A percentile compares a stretch with the other conserved stretches of the same genome.
phyloP scores from a whole-genome alignment of 108 stramenopile species.

The Pseudonitzschia multistriata region DNA sequence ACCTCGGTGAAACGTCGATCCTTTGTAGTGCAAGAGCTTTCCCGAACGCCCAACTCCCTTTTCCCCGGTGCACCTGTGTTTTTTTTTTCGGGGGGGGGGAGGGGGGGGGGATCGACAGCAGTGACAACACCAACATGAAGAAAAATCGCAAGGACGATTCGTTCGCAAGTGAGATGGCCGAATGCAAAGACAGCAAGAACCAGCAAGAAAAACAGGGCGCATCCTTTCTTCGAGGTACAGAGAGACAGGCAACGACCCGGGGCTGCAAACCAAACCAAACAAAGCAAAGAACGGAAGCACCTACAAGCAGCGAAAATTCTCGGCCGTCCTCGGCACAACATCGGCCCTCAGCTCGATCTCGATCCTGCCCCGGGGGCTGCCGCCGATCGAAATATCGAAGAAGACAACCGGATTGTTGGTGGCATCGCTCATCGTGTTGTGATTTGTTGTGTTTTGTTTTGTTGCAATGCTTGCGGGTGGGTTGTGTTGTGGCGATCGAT shows the following conservation, averaged over 20 bases:
- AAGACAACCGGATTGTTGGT: constrained; percentile 96
- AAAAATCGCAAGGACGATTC: too few species aligned
- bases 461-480: too few species aligned
- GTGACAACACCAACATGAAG: neutral
- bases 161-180: too few species aligned
- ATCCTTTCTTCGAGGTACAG: too few species aligned
- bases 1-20: constrained; percentile 90
- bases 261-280: neutral
- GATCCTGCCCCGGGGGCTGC: constrained; percentile 72
- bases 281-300: too few species aligned
- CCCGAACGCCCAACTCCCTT: constrained; percentile 43
- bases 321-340: constrained; percentile 84
- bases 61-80: constrained; percentile 55
- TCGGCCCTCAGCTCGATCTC: constrained; percentile 63
- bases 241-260: too few species aligned
- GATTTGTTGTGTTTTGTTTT: neutral
- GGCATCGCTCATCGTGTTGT: constrained; percentile 19
- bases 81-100: too few species aligned
- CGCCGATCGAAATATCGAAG: constrained; percentile 93
- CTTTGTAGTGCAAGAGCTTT: constrained; percentile 88
- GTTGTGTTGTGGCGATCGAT: too few species aligned
- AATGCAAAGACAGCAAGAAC: too few species aligned
- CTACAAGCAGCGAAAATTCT: constrained; percentile 81
- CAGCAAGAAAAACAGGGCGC: too few species aligned
- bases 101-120: neutral